Percentiles rank a stretch among this genome's conserved stretches.
phyloP scores from a whole-genome alignment of 2,329 filamentous ascomycete genomes.

The Claviceps capensis region DNA sequence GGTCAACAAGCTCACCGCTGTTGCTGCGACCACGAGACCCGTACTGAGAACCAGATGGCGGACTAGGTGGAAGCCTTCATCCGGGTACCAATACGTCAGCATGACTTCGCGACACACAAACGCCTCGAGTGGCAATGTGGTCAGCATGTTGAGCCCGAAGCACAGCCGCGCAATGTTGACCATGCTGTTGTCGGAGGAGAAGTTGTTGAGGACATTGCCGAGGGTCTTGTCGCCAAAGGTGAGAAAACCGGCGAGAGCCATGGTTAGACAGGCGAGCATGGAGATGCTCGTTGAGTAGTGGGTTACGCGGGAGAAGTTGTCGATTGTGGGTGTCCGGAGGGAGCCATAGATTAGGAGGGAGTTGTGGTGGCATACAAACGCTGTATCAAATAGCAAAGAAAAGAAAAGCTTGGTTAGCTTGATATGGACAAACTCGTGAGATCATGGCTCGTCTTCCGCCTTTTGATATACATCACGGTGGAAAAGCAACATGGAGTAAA shows the following conservation, averaged over 20 bases:
- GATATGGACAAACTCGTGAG: background rate
- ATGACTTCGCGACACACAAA: slow-evolving; percentile 97
- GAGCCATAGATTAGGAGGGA: slow-evolving; percentile 95
- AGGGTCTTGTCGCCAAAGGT: slow-evolving; percentile 85
- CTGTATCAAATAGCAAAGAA: slow-evolving; percentile 16
- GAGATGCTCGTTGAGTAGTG: slow-evolving; percentile 87
- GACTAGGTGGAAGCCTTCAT: slow-evolving; percentile 64
- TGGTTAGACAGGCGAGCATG: slow-evolving; percentile 76
- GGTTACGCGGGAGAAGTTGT: slow-evolving; percentile 85
- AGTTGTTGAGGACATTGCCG: slow-evolving; percentile 97
- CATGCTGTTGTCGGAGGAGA: slow-evolving; percentile 77
- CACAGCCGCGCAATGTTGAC: slow-evolving; percentile 90
- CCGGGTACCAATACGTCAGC: slow-evolving; percentile 64
- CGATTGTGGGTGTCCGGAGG: slow-evolving; percentile 82
- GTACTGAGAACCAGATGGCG: slow-evolving; percentile 82
- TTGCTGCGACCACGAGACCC: slow-evolving; percentile 63
- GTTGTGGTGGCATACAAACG: slow-evolving; percentile 76
- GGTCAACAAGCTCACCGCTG: slow-evolving; percentile 66
- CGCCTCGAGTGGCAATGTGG: slow-evolving; percentile 86
- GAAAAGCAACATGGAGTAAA: background rate
- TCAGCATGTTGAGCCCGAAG: slow-evolving; percentile 98
- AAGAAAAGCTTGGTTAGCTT: background rate
- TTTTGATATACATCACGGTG: background rate
- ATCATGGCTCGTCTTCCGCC: background rate
- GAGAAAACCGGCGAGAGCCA: slow-evolving; percentile 82